phyloP scores from a whole-genome alignment of 176 grass and related monocot species.

The Triticum urartu region DNA sequence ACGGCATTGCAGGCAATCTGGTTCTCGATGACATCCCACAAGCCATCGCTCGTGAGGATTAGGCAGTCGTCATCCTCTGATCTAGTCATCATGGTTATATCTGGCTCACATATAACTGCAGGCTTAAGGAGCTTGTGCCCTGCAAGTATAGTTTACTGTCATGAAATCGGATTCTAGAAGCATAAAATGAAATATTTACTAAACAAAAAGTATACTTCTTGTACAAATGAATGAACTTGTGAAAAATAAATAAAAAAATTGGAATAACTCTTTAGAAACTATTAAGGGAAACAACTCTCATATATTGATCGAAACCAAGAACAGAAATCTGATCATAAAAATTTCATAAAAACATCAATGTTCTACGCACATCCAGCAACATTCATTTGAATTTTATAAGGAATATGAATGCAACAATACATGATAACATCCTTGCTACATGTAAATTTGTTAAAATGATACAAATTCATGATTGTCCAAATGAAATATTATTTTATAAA shows the following conservation, averaged over 20 bases:
- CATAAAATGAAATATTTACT: background rate
- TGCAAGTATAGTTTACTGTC: background rate
- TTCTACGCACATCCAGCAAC: background rate
- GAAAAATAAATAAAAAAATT: no score
- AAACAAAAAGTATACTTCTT: background rate
- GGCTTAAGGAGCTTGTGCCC: slow-evolving; percentile 70
- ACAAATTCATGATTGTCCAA: background rate
- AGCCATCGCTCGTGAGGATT: slow-evolving; percentile 63
- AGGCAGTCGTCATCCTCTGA: background rate
- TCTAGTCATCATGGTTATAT: slow-evolving; percentile 43
- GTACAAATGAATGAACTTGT: background rate
- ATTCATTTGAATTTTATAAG: background rate
- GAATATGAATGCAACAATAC: background rate
- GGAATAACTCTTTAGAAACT: background rate
- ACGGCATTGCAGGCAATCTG: slow-evolving; percentile 56
- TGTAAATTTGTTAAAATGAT: background rate
- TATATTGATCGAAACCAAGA: background rate
- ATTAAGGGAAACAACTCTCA: background rate
- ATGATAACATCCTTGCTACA: background rate
- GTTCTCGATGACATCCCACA: slow-evolving; percentile 83
- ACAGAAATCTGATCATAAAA: background rate
- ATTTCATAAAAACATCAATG: background rate
- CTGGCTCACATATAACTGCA: slow-evolving; percentile 68
- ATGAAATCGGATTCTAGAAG: background rate
- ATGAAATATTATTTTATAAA: background rate